These are phyloP conservation scores for Mortierella sp. DNA, from an alignment of 371 early-diverging fungal species.

Conservation along the genomic window DNA sequence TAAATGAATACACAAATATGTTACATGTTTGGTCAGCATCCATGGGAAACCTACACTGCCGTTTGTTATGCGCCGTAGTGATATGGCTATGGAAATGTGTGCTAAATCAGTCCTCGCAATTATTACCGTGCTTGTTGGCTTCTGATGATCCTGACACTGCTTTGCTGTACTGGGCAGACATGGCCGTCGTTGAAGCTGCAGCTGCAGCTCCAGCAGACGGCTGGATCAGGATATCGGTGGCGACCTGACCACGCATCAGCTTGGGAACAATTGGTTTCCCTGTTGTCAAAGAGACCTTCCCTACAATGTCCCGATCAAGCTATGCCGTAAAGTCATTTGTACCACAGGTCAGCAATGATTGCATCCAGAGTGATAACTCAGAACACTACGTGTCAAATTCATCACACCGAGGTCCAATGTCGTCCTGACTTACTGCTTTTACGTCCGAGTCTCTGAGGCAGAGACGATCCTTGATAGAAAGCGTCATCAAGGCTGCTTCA, in stretches of 20 bases:
- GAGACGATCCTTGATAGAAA: slow-evolving; percentile 47
- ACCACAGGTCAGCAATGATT: neutral
- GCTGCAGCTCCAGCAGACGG: slow-evolving; percentile 1
- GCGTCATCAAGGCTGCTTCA: slow-evolving; percentile 41
- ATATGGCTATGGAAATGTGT: neutral
- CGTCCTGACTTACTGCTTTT: slow-evolving; percentile 25
- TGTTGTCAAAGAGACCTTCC: slow-evolving; percentile 47
- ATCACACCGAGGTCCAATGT: neutral
- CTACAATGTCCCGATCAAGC: slow-evolving; percentile 45
- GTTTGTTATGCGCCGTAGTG: neutral
- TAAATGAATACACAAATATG: neutral
- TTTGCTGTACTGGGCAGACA: slow-evolving; percentile 11
- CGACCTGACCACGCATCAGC: slow-evolving; percentile 47
- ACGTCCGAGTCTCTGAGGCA: slow-evolving; percentile 37
- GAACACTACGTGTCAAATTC: neutral
- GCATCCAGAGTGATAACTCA: neutral
- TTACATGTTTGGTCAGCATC: neutral
- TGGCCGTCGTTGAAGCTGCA: neutral
- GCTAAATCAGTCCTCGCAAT: neutral
- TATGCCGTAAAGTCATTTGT: neutral
- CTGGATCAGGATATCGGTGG: slow-evolving; percentile 45
- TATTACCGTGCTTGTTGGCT: slow-evolving; percentile 30
- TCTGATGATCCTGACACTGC: neutral
- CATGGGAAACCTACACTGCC: neutral
- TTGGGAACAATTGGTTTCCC: slow-evolving; percentile 55